Conservation (phyloP, 495 filamentous ascomycete species). For the Astrocystis sublimbata region DNA sequence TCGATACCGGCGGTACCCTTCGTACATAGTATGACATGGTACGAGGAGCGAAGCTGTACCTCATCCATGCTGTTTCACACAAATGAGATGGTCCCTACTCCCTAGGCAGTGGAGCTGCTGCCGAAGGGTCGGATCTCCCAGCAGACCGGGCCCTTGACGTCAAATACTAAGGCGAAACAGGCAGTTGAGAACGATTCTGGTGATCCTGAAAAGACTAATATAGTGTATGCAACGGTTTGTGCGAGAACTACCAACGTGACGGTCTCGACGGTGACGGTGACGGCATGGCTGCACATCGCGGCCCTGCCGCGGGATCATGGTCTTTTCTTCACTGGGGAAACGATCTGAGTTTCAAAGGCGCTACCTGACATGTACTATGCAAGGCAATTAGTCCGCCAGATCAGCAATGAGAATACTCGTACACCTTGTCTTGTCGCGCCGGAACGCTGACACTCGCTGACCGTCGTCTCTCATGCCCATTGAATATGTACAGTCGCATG, state of each 20-base stretch:
- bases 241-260: constrained; percentile 1
- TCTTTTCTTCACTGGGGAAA: constrained; percentile 1
- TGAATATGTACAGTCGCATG: constrained; percentile 1
- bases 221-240: constrained; percentile 10
- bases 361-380: too few relatives aligned
- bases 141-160: constrained; percentile 11
- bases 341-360: constrained; percentile 1
- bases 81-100: constrained; percentile 2
- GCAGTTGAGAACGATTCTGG: not conserved
- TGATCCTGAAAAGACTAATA: not conserved
- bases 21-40: not conserved
- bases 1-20: too few relatives aligned
- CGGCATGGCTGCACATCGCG: too few relatives aligned
- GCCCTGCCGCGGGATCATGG: too few relatives aligned
- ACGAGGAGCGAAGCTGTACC: not conserved
- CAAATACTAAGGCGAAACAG: constrained; percentile 14
- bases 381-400: not conserved
- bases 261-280: constrained; percentile 1
- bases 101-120: constrained; percentile 6
- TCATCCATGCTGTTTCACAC: constrained; percentile 3
- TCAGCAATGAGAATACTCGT: constrained; percentile 7
- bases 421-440: constrained; percentile 10
- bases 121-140: constrained; percentile 15
- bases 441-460: constrained; percentile 4
- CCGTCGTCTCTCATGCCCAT: constrained; percentile 8